phyloP scores from a whole-genome alignment of 2,329 filamentous ascomycete genomes.

The Xylaria sp. region DNA sequence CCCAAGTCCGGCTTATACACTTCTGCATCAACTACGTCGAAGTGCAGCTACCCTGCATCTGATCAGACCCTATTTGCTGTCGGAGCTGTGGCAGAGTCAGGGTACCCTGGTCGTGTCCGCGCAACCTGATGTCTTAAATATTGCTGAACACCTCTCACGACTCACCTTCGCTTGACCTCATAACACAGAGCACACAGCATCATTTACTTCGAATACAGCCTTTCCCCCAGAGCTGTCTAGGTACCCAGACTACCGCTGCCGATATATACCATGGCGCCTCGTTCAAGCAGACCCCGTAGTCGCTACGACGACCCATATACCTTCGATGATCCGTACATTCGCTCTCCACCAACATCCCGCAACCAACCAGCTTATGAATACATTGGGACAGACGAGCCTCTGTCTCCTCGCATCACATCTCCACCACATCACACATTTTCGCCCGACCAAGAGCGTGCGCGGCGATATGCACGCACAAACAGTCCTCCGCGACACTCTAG shows the following conservation, averaged over 20 bases:
- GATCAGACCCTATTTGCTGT: constrained; percentile 30
- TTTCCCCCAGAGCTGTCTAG: not conserved
- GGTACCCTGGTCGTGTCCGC: constrained; percentile 22
- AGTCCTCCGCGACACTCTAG: constrained; percentile 43
- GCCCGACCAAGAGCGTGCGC: constrained; percentile 32
- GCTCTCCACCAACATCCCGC: constrained; percentile 37
- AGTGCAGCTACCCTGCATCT: constrained; percentile 33
- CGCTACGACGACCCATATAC: constrained; percentile 46
- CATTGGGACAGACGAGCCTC: constrained; percentile 45
- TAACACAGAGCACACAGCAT: not conserved
- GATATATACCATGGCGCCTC: constrained; percentile 40
- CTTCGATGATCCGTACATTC: constrained; percentile 45
- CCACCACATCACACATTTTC: constrained; percentile 35
- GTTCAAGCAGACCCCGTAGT: constrained; percentile 40
- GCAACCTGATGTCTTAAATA: constrained; percentile 26
- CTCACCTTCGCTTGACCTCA: constrained; percentile 2
- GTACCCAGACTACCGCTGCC: not conserved
- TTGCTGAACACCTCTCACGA: constrained; percentile 17
- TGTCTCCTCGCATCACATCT: constrained; percentile 14
- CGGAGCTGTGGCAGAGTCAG: constrained; percentile 6
- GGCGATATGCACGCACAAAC: constrained; percentile 40
- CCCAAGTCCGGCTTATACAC: constrained; percentile 25
- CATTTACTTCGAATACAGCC: constrained; percentile 6
- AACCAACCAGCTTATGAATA: constrained; percentile 43
- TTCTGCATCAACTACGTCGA: constrained; percentile 36